Conservation (phyloP, 1,139 yeast genomes). For the Pichia sp. region DNA sequence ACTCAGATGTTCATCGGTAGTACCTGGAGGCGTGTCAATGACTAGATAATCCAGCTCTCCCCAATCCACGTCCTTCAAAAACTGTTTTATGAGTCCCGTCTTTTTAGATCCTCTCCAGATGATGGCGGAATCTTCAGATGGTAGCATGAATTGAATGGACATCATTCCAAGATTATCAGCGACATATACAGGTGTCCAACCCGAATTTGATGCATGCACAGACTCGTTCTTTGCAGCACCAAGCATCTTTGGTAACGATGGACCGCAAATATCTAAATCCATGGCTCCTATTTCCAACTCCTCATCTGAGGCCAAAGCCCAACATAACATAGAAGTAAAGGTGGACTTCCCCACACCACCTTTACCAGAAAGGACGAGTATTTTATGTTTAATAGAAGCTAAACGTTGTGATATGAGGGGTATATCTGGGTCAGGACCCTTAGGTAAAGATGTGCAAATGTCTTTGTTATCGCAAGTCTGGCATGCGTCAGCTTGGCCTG, state of each 20-base stretch:
- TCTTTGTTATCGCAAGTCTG: slow-evolving; percentile 90
- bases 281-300: slow-evolving; percentile 88
- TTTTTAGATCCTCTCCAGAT: slow-evolving; percentile 98
- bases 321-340: slow-evolving; percentile 87
- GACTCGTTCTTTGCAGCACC: slow-evolving; percentile 80
- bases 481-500: slow-evolving; percentile 94
- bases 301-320: slow-evolving; percentile 93
- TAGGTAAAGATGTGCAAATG: slow-evolving; percentile 83
- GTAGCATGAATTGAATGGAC: slow-evolving; percentile 94
- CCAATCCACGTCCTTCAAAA: slow-evolving; percentile 95
- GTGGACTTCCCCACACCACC: slow-evolving; percentile 99
- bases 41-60: slow-evolving; percentile 85
- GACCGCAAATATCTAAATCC: slow-evolving; percentile 98
- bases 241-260: slow-evolving; percentile 90
- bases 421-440: slow-evolving; percentile 94
- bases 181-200: slow-evolving; percentile 96
- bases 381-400: slow-evolving; percentile 69
- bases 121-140: slow-evolving; percentile 88
- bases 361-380: slow-evolving; percentile 86
- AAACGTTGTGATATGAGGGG: slow-evolving; percentile 71
- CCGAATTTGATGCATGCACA: slow-evolving; percentile 83
- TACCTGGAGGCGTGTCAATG: slow-evolving; percentile 98
- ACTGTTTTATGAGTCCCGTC: slow-evolving; percentile 88
- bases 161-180: slow-evolving; percentile 92
- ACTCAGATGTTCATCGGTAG: slow-evolving; percentile 93